Base-by-base conservation (phyloP, 2,329 filamentous ascomycete species). In the Thielaviopsis populi region DNA sequence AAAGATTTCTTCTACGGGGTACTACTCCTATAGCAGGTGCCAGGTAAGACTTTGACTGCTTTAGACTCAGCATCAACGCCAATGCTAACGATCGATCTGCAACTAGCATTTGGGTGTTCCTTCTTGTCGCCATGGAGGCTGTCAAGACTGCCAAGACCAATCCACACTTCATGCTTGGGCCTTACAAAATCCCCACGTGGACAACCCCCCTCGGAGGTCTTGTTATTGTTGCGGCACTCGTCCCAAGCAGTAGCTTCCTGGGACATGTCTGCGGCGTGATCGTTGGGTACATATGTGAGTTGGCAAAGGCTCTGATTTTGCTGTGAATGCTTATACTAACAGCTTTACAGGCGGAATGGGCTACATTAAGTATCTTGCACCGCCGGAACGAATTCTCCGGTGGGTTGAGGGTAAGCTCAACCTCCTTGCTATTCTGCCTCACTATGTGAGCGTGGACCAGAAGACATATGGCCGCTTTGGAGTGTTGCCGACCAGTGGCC, bases 391-490 rank as follows among this genome's bases (percentile, higher is more conserved):
- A 81, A 82, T 87, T 33, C 78, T 97, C 64, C 82, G 91, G 68
- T 97, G 88, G 85, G 80, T 96, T 63, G 94, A 99, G 75, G 83
- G 83, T 19, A 95, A 92, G 72, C 76, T 97, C 66, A 94, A 95
- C 71, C 79, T 97, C 10, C 79, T 96, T 24, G 88, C 85, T 22
- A 81, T 90, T 66, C 75, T 97, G 30, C 92, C 92, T 54, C 89
- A 95, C 74, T 97, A 96, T 70, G 87, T 97, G 59, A 95, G 89
- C 64, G 86, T 96, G 17, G 92, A 97, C 71, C 91, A 96, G 74
- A 96, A 96, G 79, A 96, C 89, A 5, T 96, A 92, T 70, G 92
- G 92, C 7, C 82, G 92, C 62, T 96, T 95, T 70, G 92, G 92
- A 1, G 88, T 96, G 15, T 77, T 97, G 64, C 92, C 91, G 1